Evolutionary conservation across 345 rosid genomes (phyloP), one percentile per base, ranked within the genome.

Genomic region (Hibiscus mutabilis): DNA sequence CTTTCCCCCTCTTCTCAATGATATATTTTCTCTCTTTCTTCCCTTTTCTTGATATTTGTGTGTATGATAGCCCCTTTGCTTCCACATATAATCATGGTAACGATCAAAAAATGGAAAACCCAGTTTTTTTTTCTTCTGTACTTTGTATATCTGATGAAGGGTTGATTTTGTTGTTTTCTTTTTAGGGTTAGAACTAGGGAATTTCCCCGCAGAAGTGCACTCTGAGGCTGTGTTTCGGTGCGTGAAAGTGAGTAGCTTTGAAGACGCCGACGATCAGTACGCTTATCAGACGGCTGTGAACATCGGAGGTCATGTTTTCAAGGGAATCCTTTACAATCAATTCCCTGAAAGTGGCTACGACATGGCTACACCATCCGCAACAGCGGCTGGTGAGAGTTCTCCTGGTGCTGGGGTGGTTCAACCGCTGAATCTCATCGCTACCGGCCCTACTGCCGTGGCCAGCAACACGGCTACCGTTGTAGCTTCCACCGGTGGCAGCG

Each of bases 261-360:
- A 89, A 29, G 97, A 94, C 7, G 76, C 60, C 14, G 93, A 88
- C 6, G 96, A 91, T 6, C 90, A 89, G 75, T 87, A 74, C 18
- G 98, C 98, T 25, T 94, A 94, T 79, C 94, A 91, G 79, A 85
- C 98, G 31, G 86, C 88, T 10, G 89, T 94, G 40, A 89, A 83
- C 79, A 91, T 94, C 3, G 88, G 90, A n/a, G 98, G 98, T 7
- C 98, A 88, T 70, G 73, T 94, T 18, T 94, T 94, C 83, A 94
- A 87, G 73, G 98, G 98, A 67, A 83, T 94, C 75, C 85, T 94
- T 56, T 94, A 94, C 73, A 94, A 91, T 83, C 96, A 89, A 64
- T 97, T 97, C 42, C 87, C 88, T 66, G 92, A 91, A 65, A 79
- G 73, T 60, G 70, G 74, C 68, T 82, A 62, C 46, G 40, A 29